Evolutionary conservation across 2,329 filamentous ascomycete species (phyloP), one percentile per base, ranked within the genome.

Genomic region (Karstenula rhodostoma): DNA sequence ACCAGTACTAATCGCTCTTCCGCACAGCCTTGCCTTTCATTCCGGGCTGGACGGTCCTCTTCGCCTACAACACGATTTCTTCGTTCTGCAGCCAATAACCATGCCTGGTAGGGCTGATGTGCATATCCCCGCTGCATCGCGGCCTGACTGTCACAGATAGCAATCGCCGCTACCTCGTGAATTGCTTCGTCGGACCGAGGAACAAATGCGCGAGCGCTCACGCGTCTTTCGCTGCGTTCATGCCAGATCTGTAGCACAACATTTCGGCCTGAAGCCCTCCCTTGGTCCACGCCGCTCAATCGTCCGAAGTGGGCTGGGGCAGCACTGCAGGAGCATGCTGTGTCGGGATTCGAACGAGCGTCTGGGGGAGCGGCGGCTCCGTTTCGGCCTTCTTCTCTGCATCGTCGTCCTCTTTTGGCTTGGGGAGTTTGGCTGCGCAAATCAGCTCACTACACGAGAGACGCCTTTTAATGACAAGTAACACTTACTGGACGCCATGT

Each of bases 341-440:
- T 17, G 91, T 93, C 1, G 92, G 92, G 67, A 95, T 94, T 64
- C 92, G 87, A 37, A 96, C 92, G 17, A 96, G 84, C 19, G 92
- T 94, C 73, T 94, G 90, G 1, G 92, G 92, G 43, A 95, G 81
- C 43, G 86, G 80, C n/a, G 83, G 77, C 33, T 78, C 77, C 57
- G 79, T 67, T 54, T 83, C 77, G 27, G 63, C 33, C 55, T 72
- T 64, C 79, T 77, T 65, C 37, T 81, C 77, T 2, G 77, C 71
- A 46, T 82, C 78, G 53, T 80, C 78, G 47, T 80, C 71, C 68
- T 78, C 77, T 64, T 84, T 84, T 2, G 88, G 85, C 68, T 85
- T 88, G 17, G 90, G 86, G 27, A 94, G 82, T 82, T 91, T 92
- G 58, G 86, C 90, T 93, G 44, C 25, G 50, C 13, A 40, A 29